Percentiles rank a stretch among this genome's conserved stretches.
Evolutionary conservation across 2,329 filamentous ascomycete species (phyloP).

Genomic region (Ceratocystiopsis sp.): DNA sequence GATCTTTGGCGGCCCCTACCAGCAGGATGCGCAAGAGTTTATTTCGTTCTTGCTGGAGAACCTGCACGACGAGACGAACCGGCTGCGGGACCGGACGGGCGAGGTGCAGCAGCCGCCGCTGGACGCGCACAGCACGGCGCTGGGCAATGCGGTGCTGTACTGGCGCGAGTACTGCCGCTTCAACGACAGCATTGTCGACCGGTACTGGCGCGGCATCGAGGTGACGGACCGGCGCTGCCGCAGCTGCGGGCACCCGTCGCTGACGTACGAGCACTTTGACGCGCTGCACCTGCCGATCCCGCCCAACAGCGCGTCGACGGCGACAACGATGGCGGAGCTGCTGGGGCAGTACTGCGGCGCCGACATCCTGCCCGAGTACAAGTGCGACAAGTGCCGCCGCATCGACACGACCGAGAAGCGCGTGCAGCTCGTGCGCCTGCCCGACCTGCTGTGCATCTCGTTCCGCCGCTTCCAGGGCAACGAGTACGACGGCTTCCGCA

Average conservation of each 20-base stretch:
- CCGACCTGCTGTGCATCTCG: slow-evolving; percentile 61
- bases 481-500: slow-evolving; percentile 24
- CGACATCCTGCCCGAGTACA: slow-evolving; percentile 50
- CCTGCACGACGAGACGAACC: slow-evolving; percentile 74
- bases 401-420: slow-evolving; percentile 52
- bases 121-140: slow-evolving; percentile 13
- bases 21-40: slow-evolving; percentile 89
- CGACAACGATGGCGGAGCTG: slow-evolving; percentile 38
- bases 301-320: slow-evolving; percentile 5
- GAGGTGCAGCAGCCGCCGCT: slow-evolving; percentile 11
- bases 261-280: slow-evolving; percentile 30
- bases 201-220: slow-evolving; percentile 64
- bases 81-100: slow-evolving; percentile 23
- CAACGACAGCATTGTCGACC: slow-evolving; percentile 61
- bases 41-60: slow-evolving; percentile 67
- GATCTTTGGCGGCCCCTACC: slow-evolving; percentile 51
- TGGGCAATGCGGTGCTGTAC: slow-evolving; percentile 50
- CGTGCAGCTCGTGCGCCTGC: slow-evolving; percentile 59
- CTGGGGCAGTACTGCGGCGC: slow-evolving; percentile 52
- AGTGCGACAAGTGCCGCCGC: slow-evolving; percentile 59
- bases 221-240: slow-evolving; percentile 55
- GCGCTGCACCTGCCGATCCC: slow-evolving; percentile 32
- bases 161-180: slow-evolving; percentile 56
- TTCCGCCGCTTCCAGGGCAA: slow-evolving; percentile 43
- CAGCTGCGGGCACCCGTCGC: slow-evolving; percentile 31